Evolutionary conservation across 2,329 filamentous ascomycete species (phyloP), one percentile per base, ranked within the genome.

Genomic region (Chaetomiaceae sp.): DNA sequence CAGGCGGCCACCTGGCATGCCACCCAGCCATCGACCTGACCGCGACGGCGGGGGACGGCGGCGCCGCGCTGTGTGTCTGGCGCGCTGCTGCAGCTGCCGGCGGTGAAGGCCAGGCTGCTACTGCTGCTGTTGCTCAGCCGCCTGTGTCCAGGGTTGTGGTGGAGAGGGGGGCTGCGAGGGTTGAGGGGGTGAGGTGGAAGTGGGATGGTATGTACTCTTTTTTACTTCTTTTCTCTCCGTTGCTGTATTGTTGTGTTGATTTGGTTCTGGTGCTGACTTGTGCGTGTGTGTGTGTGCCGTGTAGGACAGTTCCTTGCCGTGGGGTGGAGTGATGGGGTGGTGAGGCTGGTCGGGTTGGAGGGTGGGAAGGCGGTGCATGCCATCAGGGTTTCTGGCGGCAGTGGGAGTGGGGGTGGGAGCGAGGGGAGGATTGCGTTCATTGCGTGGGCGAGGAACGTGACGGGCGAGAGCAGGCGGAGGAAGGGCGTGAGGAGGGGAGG

Each of bases 11-110:
- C 44, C 74, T 92, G 30, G 77, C 83, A 21, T 89, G 87, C 68
- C 95, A 89, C 67, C 89, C 91, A 14, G 86, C 84, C 8, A 87
- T 95, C 73, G 89, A 96, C 68, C 76, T 97, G 40, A 76, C 86
- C n/a, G 84, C 85, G 5, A 76, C 90, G 12, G 86, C 87, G 12
- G 80, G 77, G n/a, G 75, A 77, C 14, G 79, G 83, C 54, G 82
- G 82, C 43, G 82, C 56, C 19, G 51, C 83, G 44, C 73, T 96
- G 16, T 77, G 86, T 58, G 82, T 96, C 38, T 91, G 86, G 68
- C 80, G 92, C 43, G 78, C 91, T 14, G 88, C 86, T 54, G 86
- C n/a, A n/a, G n/a, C n/a, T n/a, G n/a, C n/a, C n/a, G n/a, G n/a
- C n/a, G n/a, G n/a, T n/a, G n/a, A n/a, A n/a, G n/a, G n/a, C n/a